Percentiles rank a stretch among this genome's conserved stretches.
Evolutionary conservation across 441 rosid genomes (phyloP).

Genomic region (Eutrema salsugineum): DNA sequence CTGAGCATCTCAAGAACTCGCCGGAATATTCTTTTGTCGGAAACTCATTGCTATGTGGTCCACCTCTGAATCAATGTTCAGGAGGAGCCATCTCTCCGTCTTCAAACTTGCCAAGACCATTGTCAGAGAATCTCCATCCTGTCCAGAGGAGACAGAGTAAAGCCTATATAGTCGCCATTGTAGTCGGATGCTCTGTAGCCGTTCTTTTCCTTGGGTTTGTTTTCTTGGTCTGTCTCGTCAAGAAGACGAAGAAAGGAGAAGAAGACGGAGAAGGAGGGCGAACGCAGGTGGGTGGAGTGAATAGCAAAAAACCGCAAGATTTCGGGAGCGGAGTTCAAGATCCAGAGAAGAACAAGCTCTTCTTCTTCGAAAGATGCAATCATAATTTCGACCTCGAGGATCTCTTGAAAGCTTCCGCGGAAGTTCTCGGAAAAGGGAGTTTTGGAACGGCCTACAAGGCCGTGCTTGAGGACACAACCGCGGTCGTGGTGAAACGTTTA

Average conservation of each 20-base stretch:
- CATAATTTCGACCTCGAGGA: constrained; percentile 63
- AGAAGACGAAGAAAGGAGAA: constrained; percentile 27
- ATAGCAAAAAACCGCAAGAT: constrained; percentile 47
- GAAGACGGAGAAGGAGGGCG: constrained; percentile 35
- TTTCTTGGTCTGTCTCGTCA: constrained; percentile 35
- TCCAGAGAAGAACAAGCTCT: constrained; percentile 60
- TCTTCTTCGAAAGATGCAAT: constrained; percentile 52
- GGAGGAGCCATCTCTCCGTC: constrained; percentile 35
- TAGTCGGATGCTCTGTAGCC: constrained; percentile 35
- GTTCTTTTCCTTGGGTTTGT: constrained; percentile 29
- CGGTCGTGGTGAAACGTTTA: constrained; percentile 61
- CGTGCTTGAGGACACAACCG: constrained; percentile 56
- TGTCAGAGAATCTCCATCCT: constrained; percentile 23
- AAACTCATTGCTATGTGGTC: constrained; percentile 46
- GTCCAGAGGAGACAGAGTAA: constrained; percentile 32
- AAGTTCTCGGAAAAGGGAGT: constrained; percentile 69
- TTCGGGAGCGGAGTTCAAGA: constrained; percentile 84
- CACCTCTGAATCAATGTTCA: constrained; percentile 39
- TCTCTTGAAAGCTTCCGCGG: constrained; percentile 68
- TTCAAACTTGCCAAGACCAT: constrained; percentile 25
- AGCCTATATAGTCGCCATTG: constrained; percentile 37
- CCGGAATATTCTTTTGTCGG: constrained; percentile 44
- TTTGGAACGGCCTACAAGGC: constrained; percentile 67
- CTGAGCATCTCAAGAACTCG: constrained; percentile 37
- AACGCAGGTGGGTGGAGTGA: constrained; percentile 31